Percentiles rank a stretch among this genome's conserved stretches.
Evolutionary conservation across 768 basidiomycete genomes (phyloP).

Genomic region (Pisolithus microcarpus): DNA sequence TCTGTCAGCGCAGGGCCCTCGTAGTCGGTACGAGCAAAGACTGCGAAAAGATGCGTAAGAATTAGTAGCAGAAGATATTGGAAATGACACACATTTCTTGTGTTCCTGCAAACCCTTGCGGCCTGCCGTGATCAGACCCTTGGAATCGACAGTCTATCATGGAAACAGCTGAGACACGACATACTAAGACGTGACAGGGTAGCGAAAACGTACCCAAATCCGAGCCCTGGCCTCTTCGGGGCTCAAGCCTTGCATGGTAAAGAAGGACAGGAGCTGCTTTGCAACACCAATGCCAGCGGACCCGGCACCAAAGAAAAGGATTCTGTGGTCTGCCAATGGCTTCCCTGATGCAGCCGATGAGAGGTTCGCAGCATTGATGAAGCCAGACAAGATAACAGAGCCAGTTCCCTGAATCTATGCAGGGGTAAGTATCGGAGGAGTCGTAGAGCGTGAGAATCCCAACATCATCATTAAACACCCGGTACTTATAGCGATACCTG

Average conservation of each 20-base stretch:
- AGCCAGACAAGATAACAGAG: conserved; percentile 68
- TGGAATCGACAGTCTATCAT: conserved; percentile 61
- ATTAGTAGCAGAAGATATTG: background rate
- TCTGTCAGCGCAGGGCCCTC: conserved; percentile 53
- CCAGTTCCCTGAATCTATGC: conserved; percentile 66
- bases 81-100: conserved; percentile 50
- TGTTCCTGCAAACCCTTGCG: conserved; percentile 64
- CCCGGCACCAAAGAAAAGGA: conserved; percentile 53
- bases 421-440: conserved; percentile 3
- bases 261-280: conserved; percentile 42
- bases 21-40: conserved; percentile 69
- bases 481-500: conserved; percentile 49
- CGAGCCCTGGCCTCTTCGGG: conserved; percentile 59
- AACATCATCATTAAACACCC: conserved; percentile 71
- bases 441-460: conserved; percentile 15
- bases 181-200: background rate
- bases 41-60: conserved; percentile 21
- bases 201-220: conserved; percentile 49
- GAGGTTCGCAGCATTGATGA: conserved; percentile 64
- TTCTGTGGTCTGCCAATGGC: conserved; percentile 42
- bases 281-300: conserved; percentile 49
- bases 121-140: conserved; percentile 67
- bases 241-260: conserved; percentile 46
- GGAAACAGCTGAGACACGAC: conserved; percentile 9
- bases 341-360: conserved; percentile 40